These are phyloP conservation scores for Yamagishiella unicocca DNA, from an alignment of 139 green algal genomes.

Conservation along the genomic window DNA sequence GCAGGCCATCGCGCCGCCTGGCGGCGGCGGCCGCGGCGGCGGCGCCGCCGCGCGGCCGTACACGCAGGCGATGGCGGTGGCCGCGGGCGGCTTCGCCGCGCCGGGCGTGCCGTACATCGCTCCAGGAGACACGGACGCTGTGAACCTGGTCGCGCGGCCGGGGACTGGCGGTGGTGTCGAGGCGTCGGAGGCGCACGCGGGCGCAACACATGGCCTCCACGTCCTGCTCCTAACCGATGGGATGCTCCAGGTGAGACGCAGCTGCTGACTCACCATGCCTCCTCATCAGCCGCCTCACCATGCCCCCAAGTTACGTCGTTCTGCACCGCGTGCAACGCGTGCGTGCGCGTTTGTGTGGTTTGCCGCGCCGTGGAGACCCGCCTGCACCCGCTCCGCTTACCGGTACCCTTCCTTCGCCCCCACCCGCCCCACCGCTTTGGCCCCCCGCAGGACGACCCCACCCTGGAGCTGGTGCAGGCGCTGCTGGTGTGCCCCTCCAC, in stretches of 20 bases:
- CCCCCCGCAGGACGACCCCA: slow-evolving; percentile 41
- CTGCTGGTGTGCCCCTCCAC: slow-evolving; percentile 26
- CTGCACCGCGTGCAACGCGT: too few species aligned
- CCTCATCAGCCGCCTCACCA: too few species aligned
- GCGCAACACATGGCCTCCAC: background rate
- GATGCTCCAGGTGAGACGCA: slow-evolving; percentile 42
- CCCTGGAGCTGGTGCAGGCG: slow-evolving; percentile 51
- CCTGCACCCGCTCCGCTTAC: too few species aligned
- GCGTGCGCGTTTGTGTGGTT: too few species aligned
- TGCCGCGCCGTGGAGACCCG: too few species aligned
- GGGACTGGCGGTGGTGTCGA: background rate
- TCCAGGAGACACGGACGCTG: background rate
- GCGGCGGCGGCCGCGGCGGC: background rate
- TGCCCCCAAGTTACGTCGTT: too few species aligned
- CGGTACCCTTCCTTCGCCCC: too few species aligned
- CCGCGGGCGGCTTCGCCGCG: slow-evolving; percentile 19
- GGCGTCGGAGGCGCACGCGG: background rate
- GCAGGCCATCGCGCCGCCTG: background rate
- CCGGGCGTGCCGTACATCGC: background rate
- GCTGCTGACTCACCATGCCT: too few species aligned
- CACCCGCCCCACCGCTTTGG: background rate
- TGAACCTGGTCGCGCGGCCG: background rate
- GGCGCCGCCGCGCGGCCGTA: background rate
- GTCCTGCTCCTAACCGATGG: slow-evolving; percentile 33
- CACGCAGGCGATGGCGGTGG: slow-evolving; percentile 7